A percentile compares a stretch with the other conserved stretches of the same genome.
Evolutionary conservation across 768 basidiomycete species (phyloP).

Genomic region (Leccinum imitatum): DNA sequence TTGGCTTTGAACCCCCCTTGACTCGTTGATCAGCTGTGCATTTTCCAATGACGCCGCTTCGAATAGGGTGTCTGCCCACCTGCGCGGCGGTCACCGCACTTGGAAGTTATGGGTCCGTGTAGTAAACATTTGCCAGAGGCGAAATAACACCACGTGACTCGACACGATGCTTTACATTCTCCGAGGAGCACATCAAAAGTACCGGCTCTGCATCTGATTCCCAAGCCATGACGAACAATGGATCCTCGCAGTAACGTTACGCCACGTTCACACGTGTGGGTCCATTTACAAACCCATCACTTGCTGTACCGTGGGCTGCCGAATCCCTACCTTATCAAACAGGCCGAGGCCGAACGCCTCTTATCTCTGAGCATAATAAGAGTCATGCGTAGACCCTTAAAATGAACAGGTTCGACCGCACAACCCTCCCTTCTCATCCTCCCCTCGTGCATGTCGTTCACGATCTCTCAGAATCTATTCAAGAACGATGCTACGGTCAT

Average conservation of each 20-base stretch:
- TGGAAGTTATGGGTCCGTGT: neutral
- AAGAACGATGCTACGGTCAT: too few relatives aligned
- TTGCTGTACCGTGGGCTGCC: neutral
- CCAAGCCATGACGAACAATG: too few relatives aligned
- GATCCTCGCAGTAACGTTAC: slow-evolving; percentile 62
- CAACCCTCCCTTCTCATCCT: too few relatives aligned
- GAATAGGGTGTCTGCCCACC: slow-evolving; percentile 46
- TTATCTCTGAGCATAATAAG: too few relatives aligned
- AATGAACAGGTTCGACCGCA: too few relatives aligned
- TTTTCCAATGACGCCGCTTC: slow-evolving; percentile 27
- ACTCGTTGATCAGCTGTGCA: slow-evolving; percentile 65
- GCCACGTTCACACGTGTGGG: neutral
- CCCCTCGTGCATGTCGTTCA: too few relatives aligned
- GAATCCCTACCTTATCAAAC: neutral
- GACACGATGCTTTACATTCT: too few relatives aligned
- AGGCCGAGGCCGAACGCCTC: too few relatives aligned
- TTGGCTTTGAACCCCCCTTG: slow-evolving; percentile 79
- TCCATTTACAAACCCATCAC: neutral
- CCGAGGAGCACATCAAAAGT: slow-evolving; percentile 57
- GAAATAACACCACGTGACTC: neutral
- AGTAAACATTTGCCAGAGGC: too few relatives aligned
- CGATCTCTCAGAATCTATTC: too few relatives aligned
- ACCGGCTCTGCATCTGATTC: too few relatives aligned
- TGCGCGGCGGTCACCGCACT: slow-evolving; percentile 54
- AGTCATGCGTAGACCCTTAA: too few relatives aligned